A percentile compares a stretch with the other conserved stretches of the same genome.
phyloP scores from a whole-genome alignment of 306 rosid genomes.

The Albizia julibrissin region DNA sequence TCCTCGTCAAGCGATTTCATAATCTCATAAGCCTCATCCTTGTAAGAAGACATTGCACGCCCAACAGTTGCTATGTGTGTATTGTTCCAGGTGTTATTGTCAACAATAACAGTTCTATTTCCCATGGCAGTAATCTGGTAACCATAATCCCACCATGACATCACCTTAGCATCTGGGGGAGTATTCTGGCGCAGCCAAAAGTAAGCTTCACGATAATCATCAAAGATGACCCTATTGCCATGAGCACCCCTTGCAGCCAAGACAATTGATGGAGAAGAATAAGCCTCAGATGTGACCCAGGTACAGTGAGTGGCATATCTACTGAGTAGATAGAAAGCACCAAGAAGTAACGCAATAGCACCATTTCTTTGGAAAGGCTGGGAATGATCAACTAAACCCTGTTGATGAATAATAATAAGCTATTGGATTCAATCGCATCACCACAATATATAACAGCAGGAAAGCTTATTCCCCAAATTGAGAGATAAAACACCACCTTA shows the following conservation, averaged over 20 bases:
- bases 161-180: conserved; percentile 93
- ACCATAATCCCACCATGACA: conserved; percentile 99
- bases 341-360: conserved; percentile 77
- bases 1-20: conserved; percentile 93
- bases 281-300: conserved; percentile 99
- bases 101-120: conserved; percentile 97
- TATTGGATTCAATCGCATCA: conserved; percentile 15
- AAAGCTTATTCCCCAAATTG: conserved; percentile 4
- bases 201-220: conserved; percentile 99
- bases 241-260: conserved; percentile 98
- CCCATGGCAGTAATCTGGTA: conserved; percentile 99
- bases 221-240: conserved; percentile 92
- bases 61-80: conserved; percentile 99
- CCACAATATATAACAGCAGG: conserved; percentile 10
- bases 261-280: conserved; percentile 99
- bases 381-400: conserved; percentile 86
- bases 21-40: conserved; percentile 93
- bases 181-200: conserved; percentile 99
- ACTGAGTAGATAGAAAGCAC: conserved; percentile 92
- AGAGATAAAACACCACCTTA: conserved; percentile 6
- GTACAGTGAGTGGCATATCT: conserved; percentile 95
- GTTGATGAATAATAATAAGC: conserved; percentile 38
- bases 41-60: conserved; percentile 98
- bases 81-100: conserved; percentile 99
- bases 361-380: conserved; percentile 96